These are phyloP conservation scores for Globisporangium cederbergense DNA, from an alignment of 352 stramenopile genomes.

Conservation along the genomic window DNA sequence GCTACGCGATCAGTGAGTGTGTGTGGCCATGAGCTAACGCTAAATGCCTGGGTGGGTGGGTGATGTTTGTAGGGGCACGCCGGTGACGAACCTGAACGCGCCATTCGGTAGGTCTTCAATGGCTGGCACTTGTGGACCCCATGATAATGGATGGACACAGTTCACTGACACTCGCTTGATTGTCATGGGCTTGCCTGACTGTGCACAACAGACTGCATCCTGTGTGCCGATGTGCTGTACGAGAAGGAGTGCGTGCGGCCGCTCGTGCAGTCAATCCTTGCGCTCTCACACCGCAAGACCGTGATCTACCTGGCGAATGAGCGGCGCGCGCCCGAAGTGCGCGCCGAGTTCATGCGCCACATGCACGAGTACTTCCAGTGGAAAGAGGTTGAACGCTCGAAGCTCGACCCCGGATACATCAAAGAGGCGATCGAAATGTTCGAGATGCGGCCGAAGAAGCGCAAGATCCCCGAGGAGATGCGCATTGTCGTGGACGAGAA, in stretches of 20 bases:
- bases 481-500: slow-evolving; percentile 35
- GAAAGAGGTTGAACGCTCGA: slow-evolving; percentile 54
- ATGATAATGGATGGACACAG: neutral
- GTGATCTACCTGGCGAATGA: slow-evolving; percentile 80
- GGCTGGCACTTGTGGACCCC: neutral
- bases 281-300: slow-evolving; percentile 73
- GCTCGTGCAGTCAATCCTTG: slow-evolving; percentile 75
- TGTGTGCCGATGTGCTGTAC: slow-evolving; percentile 82
- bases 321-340: slow-evolving; percentile 52
- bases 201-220: slow-evolving; percentile 47
- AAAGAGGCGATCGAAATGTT: slow-evolving; percentile 81
- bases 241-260: slow-evolving; percentile 74
- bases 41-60: neutral
- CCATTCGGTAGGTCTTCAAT: slow-evolving; percentile 36
- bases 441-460: slow-evolving; percentile 72
- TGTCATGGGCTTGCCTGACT: neutral
- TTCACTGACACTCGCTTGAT: neutral
- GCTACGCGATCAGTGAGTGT: neutral
- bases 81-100: slow-evolving; percentile 40
- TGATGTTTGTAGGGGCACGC: slow-evolving; percentile 46
- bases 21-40: neutral
- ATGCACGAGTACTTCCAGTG: slow-evolving; percentile 73
- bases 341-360: slow-evolving; percentile 62
- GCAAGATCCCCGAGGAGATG: slow-evolving; percentile 71
- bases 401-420: slow-evolving; percentile 62